Evolutionary conservation across 257 asterid species (phyloP), one percentile per base, ranked within the genome.

Genomic region (Primulina huaijiensis): DNA sequence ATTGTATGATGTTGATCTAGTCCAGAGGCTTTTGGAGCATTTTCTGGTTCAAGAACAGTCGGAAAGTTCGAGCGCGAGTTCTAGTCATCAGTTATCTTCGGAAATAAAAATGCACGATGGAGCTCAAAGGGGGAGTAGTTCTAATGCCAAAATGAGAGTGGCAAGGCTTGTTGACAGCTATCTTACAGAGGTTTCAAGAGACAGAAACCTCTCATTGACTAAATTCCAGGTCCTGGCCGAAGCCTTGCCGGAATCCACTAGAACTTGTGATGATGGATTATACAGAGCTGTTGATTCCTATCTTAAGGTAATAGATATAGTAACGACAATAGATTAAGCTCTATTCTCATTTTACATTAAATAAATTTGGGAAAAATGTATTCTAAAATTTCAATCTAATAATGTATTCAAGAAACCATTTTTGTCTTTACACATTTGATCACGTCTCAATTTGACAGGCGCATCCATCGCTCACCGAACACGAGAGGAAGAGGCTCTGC

Each of bases 281-380:
- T 92, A 92, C 70, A 79, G 98, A 61, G 98, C 98, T 2, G 82
- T 93, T 30, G 98, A 90, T 76, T 93, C 98, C 70, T 93, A 90
- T 73, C 95, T 90, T 14, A 90, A 93, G 97, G 97, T 90, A 82
- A 46, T 50, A 23, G 16, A 5, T 35, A 5, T 3, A 40, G 17
- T 10, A 40, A 40, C 5, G 50, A 40, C 50, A 40, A 2, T 11
- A 40, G 50, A 40, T 3, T 40, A 40, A 35, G 10, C 2, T 38
- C 3, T 38, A 46, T 43, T 34, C 43, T 27, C 43, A 8, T 35
- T 35, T 35, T 16, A 38, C 50, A 3, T 9, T 2, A 38, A 38
- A 10, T 38, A 31, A 59, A 60, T 4, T 27, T 27, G 7, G 0
- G 46, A 37, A 37, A 37, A 37, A 37, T 9, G 14, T 37, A 37